phyloP scores from a whole-genome alignment of 2,329 filamentous ascomycete genomes.

The Calonectria ilicicola region DNA sequence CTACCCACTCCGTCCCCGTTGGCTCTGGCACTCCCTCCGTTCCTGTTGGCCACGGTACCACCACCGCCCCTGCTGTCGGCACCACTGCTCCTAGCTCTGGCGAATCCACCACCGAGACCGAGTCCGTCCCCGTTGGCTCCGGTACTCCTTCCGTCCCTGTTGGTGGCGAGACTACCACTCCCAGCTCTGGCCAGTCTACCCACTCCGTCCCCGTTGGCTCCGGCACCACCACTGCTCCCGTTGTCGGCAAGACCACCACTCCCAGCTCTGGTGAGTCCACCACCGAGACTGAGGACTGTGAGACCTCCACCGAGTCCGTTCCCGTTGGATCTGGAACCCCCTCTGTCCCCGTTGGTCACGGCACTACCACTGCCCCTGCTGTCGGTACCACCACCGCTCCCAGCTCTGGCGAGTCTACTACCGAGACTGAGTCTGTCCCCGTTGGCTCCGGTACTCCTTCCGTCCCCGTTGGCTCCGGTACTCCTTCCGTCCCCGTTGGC shows the following conservation, averaged over 20 bases:
- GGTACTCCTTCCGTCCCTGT: slow-evolving; percentile 3
- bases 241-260: slow-evolving; percentile 15
- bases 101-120: background rate
- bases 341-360: background rate
- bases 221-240: slow-evolving; percentile 7
- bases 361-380: background rate
- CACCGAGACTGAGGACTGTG: background rate
- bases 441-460: background rate
- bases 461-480: slow-evolving; percentile 12
- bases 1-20: slow-evolving; percentile 7
- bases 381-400: slow-evolving; percentile 13
- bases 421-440: slow-evolving; percentile 5
- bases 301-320: slow-evolving; percentile 16
- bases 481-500: slow-evolving; percentile 5
- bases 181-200: background rate
- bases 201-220: slow-evolving; percentile 3
- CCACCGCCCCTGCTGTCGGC: background rate
- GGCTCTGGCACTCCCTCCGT: slow-evolving; percentile 1
- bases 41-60: background rate
- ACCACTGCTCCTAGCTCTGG: slow-evolving; percentile 7
- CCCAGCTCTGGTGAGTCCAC: slow-evolving; percentile 4
- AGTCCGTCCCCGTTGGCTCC: background rate
- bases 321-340: background rate
- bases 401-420: background rate
- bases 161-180: background rate